Conservation (phyloP, 352 stramenopile species). For the Pythium oligandrum region DNA sequence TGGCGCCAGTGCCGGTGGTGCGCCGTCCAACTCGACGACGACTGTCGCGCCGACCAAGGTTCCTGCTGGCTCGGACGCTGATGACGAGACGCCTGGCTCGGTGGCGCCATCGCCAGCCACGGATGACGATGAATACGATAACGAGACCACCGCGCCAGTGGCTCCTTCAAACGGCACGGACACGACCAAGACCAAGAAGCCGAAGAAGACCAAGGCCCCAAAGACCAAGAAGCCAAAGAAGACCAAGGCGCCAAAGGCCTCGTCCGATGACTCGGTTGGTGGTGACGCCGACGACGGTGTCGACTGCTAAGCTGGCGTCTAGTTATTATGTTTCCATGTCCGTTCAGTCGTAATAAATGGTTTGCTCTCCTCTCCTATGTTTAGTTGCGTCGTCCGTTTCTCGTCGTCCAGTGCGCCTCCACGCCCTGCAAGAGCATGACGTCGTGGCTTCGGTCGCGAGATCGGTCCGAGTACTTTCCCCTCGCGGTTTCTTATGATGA, state of each 20-base stretch:
- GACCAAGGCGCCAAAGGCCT: not conserved
- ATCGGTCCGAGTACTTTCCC: too few species aligned
- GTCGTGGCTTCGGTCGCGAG: too few species aligned
- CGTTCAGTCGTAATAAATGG: too few species aligned
- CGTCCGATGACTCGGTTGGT: too few species aligned
- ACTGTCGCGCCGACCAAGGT: not conserved
- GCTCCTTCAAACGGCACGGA: not conserved
- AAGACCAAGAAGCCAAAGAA: constrained; percentile 7
- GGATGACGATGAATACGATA: not conserved
- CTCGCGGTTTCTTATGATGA: too few species aligned
- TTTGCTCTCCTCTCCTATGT: too few species aligned
- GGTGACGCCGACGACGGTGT: not conserved
- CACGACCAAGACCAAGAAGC: constrained; percentile 6
- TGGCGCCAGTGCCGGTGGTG: not conserved
- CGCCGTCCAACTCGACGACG: not conserved
- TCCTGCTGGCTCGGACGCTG: not conserved
- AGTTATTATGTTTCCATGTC: too few species aligned
- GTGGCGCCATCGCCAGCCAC: constrained; percentile 4
- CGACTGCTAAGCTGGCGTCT: not conserved
- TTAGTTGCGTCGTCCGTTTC: too few species aligned
- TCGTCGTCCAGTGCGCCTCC: too few species aligned
- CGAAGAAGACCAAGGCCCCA: not conserved
- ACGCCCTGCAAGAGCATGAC: too few species aligned
- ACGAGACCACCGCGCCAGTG: not conserved
- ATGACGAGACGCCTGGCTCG: constrained; percentile 1